Base-by-base conservation (phyloP, 805 yeast genomes). In the Suhomyces tanzawaensis region DNA sequence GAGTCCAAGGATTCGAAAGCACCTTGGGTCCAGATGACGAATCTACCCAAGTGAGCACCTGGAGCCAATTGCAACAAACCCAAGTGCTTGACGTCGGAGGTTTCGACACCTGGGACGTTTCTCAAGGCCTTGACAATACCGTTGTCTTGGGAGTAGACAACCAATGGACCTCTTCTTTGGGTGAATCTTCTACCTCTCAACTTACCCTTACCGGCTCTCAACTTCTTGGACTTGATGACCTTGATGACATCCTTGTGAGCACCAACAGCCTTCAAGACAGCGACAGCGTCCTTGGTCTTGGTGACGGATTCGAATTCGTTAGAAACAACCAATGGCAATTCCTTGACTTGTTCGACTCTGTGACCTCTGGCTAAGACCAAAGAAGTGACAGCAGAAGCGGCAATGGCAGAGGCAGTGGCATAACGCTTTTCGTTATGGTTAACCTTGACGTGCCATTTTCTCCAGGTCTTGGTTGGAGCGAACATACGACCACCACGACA, bases 401-500 rank as follows among this genome's bases (percentile, higher is more conserved):
- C 98, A 66, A 93, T 87, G 65, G 98, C 99, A 58, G 99, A 91
- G 67, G 97, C 98, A 61, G 98, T 91, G 57, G 99, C 99, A 77
- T 90, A 93, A 78, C 98, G 90, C 85, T 91, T 91, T 81, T 93
- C 96, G 88, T 91, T 91, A 77, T 89, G 96, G 96, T 93, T 93
- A 69, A 93, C 96, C 85, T 90, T 93, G 68, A 93, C 95, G 89
- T 93, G 95, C 99, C 99, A 93, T 80, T 83, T 91, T 86, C 99
- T 89, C 99, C 99, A 93, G 76, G 95, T 90, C 84, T 93, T 93
- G 76, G 99, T 93, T 74, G 99, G 99, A 76, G 99, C 97, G 70
- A 93, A 93, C 98, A 93, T 93, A 79, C 99, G 95, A 81, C 99
- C 99, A 75, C 97, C 97, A 78, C 99, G 91, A 83, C 99, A 93